Evolutionary conservation across 768 basidiomycete genomes (phyloP), one percentile per base, ranked within the genome.

Genomic region (Russula sp.): DNA sequence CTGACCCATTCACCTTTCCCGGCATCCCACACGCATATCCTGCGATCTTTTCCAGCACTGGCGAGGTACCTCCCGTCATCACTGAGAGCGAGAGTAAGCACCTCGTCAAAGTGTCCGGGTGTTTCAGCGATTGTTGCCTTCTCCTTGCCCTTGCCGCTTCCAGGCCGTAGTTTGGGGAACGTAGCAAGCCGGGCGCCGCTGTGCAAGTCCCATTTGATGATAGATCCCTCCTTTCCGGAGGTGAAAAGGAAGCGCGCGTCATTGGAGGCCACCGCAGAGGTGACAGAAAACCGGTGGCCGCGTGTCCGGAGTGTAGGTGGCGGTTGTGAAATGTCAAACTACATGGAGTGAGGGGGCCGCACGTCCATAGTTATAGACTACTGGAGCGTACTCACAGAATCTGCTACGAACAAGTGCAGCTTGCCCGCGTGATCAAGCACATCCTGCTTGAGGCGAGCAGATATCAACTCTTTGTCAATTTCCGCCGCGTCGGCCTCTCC

Each of bases 401-500:
- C 85, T 30, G 89, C 90, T 56, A 96, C 78, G 72, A 89, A 91
- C 48, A 89, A 75, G 75, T 94, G 90, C 9, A 94, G 79, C 75
- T 90, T 94, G 55, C 94, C 94, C 5, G 92, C 86, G 71, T 95
- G 87, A 68, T 94, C 89, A 53, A 94, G 75, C 6, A 96, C 94
- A 77, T 98, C 96, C 73, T 94, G 87, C 73, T 94, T 92, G 67
- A 99, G 79, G 61, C 97, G 80, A 22, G 94, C 82, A 50, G 90
- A 90, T 66, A 99, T 91, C 66, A 98, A 80, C 68, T 98, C 96
- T 70, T 85, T 84, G 79, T 99, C 97, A 30, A 98, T 87, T 69
- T 98, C 95, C 1, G 92, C 94, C 5, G 97, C 97, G 73, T 99
- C 96, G 67, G 87, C 94, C 66, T 94, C 94, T 38, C 90, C 92